These are phyloP conservation scores for Nephelium lappaceum DNA, from an alignment of 345 rosid species.

Conservation along the genomic window DNA sequence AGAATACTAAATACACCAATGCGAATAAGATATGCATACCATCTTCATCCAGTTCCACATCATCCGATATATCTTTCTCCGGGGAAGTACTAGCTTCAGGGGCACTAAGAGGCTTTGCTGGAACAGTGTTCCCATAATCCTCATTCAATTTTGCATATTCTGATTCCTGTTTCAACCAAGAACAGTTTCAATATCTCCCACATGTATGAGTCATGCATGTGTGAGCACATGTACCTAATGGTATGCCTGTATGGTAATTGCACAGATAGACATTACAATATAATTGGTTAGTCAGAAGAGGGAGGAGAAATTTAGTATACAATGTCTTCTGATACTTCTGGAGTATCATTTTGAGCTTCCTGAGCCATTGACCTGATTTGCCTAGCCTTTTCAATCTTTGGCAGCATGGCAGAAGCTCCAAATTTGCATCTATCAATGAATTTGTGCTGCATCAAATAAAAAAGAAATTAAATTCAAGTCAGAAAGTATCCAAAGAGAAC, in stretches of 20 bases:
- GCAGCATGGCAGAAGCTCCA: slow-evolving; percentile 90
- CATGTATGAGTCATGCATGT: not conserved
- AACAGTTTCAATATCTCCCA: slow-evolving; percentile 4
- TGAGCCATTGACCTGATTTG: slow-evolving; percentile 66
- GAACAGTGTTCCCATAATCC: slow-evolving; percentile 77
- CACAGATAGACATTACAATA: not conserved
- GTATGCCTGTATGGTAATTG: not conserved
- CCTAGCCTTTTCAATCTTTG: slow-evolving; percentile 92
- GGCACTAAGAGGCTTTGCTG: slow-evolving; percentile 55
- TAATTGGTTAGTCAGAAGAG: slow-evolving; percentile 13
- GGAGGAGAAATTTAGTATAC: slow-evolving; percentile 37
- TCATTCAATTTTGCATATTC: slow-evolving; percentile 56
- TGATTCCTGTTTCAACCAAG: slow-evolving; percentile 51
- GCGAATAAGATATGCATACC: slow-evolving; percentile 46
- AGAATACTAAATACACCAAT: slow-evolving; percentile 9
- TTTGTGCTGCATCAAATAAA: slow-evolving; percentile 69
- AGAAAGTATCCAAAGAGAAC: slow-evolving; percentile 21
- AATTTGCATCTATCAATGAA: slow-evolving; percentile 86
- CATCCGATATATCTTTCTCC: slow-evolving; percentile 44
- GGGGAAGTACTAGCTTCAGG: slow-evolving; percentile 42
- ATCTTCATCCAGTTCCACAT: slow-evolving; percentile 48
- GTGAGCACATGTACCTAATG: not conserved
- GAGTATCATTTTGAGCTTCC: slow-evolving; percentile 54
- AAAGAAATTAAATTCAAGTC: slow-evolving; percentile 27
- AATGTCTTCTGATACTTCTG: slow-evolving; percentile 43